Evolutionary conservation across 176 grass and related monocot species (phyloP).

Genomic region (Echinochloa phyllopogon): DNA sequence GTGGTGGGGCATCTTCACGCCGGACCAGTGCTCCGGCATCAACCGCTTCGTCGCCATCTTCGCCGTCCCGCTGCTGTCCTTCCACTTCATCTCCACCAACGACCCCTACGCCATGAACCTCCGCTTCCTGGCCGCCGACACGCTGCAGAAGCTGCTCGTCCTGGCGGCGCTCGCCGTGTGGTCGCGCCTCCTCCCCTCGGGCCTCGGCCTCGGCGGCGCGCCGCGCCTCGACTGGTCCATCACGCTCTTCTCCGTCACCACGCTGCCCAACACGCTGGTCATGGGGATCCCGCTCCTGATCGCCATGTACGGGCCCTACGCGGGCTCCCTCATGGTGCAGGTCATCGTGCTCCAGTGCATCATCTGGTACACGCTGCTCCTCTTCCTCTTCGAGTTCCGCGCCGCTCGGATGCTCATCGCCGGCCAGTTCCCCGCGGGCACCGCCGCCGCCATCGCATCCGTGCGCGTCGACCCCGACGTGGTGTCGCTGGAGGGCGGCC

Average conservation of each 20-base stretch:
- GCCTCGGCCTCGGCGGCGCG: background rate
- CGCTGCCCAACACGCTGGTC: slow-evolving; percentile 84
- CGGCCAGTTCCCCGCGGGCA: slow-evolving; percentile 79
- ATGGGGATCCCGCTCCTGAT: slow-evolving; percentile 86
- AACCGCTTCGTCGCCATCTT: slow-evolving; percentile 91
- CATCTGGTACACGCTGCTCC: slow-evolving; percentile 95
- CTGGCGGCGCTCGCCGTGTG: slow-evolving; percentile 57
- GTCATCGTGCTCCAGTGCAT: slow-evolving; percentile 90
- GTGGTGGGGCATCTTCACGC: no score
- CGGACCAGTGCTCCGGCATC: slow-evolving; percentile 92
- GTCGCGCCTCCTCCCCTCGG: slow-evolving; percentile 47
- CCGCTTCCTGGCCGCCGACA: slow-evolving; percentile 83
- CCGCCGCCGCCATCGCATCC: slow-evolving; percentile 68
- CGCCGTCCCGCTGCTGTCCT: slow-evolving; percentile 85
- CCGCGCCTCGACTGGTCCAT: slow-evolving; percentile 70
- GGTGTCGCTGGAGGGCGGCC: slow-evolving; percentile 67
- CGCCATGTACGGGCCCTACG: slow-evolving; percentile 77
- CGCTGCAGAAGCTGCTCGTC: slow-evolving; percentile 82
- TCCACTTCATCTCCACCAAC: slow-evolving; percentile 92
- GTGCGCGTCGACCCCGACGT: slow-evolving; percentile 69
- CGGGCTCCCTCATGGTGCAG: slow-evolving; percentile 86
- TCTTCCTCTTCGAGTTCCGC: slow-evolving; percentile 91
- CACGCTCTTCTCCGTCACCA: slow-evolving; percentile 75
- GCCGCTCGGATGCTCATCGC: slow-evolving; percentile 71
- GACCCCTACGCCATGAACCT: slow-evolving; percentile 81